A percentile compares a stretch with the other conserved stretches of the same genome.
Conservation (phyloP, 148 eudicot genomes). For the Cornus florida region DNA sequence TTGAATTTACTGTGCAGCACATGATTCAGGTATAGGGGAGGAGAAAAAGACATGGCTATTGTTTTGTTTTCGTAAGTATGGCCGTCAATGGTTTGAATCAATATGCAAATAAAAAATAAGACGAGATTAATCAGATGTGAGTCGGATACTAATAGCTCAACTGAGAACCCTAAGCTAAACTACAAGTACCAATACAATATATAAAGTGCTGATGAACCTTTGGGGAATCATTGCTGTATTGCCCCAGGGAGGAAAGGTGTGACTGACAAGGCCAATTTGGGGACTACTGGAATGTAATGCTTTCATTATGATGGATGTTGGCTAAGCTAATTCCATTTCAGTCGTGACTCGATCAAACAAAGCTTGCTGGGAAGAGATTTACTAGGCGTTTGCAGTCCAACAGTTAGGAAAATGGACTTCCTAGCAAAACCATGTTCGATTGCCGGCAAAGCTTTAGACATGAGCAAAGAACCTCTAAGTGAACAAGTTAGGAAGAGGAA, state of each 20-base stretch:
- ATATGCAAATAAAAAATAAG: neutral
- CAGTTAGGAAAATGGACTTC: too few species aligned
- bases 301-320: neutral
- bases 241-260: neutral
- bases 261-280: neutral
- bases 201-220: too few species aligned
- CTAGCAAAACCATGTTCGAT: too few species aligned
- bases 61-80: neutral
- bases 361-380: neutral
- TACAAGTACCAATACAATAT: too few species aligned
- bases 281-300: neutral
- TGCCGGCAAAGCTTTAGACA: too few species aligned
- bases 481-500: too few species aligned
- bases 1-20: neutral
- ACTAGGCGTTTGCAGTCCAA: too few species aligned
- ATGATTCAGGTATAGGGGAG: neutral
- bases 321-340: neutral
- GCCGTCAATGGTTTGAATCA: neutral
- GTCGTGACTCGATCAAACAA: neutral
- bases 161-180: neutral
- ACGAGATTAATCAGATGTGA: neutral
- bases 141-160: too few species aligned
- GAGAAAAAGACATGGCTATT: neutral
- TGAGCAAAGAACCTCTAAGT: too few species aligned
- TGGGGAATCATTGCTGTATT: neutral